Conservation (phyloP, 1,284 basidiomycete species). For the Cryptococcus sp. region DNA sequence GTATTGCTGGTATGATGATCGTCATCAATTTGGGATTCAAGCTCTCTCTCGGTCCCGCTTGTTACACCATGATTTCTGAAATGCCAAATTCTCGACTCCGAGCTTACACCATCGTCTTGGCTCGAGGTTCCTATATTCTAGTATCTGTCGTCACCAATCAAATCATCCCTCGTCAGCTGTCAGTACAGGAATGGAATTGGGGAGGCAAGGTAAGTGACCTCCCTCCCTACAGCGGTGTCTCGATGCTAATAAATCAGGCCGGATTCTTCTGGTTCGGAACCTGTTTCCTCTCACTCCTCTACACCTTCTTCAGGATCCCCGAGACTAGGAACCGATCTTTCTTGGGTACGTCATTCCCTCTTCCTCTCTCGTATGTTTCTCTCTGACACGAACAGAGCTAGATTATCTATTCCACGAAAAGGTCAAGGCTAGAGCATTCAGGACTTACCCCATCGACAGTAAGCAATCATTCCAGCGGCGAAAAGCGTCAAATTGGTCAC, state of each 20-base stretch:
- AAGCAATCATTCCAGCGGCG: not conserved
- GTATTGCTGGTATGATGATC: constrained; percentile 5
- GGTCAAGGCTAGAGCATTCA: constrained; percentile 13
- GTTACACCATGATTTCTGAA: constrained; percentile 46
- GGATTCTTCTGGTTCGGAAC: constrained; percentile 21
- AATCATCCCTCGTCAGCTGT: constrained; percentile 41
- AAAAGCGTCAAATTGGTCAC: not conserved
- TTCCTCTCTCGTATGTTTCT: too few relatives aligned
- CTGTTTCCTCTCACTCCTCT: not conserved
- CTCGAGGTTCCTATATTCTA: constrained; percentile 21
- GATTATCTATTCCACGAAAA: constrained; percentile 13
- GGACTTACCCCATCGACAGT: not conserved
- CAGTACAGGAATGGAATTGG: constrained; percentile 21
- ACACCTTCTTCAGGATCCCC: not conserved
- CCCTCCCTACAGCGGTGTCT: not conserved
- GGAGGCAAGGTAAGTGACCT: not conserved
- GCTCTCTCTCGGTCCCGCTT: constrained; percentile 40
- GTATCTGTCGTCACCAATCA: constrained; percentile 14
- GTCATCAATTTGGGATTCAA: constrained; percentile 40
- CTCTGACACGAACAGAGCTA: too few relatives aligned
- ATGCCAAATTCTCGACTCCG: constrained; percentile 46
- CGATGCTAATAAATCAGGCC: constrained; percentile 9
- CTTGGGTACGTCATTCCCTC: too few relatives aligned
- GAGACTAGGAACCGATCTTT: constrained; percentile 1
- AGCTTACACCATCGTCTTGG: constrained; percentile 51